A percentile compares a stretch with the other conserved stretches of the same genome.
These are phyloP conservation scores for Hymenochaete sp. DNA, from an alignment of 1,284 basidiomycete species.

Conservation along the genomic window DNA sequence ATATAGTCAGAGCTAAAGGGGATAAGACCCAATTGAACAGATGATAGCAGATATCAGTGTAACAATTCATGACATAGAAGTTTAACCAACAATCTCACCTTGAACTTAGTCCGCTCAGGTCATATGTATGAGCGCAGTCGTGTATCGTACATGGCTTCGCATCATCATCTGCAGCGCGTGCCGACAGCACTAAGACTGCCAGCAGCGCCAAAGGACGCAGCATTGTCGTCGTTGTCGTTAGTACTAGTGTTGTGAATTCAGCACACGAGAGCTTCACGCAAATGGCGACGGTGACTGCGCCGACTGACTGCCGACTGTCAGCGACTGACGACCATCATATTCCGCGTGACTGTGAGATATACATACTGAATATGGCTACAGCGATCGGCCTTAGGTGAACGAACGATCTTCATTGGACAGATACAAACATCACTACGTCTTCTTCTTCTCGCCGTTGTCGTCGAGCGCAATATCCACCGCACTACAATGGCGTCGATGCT, in stretches of 20 bases:
- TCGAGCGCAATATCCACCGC: slow-evolving; percentile 17
- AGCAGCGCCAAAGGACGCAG: slow-evolving; percentile 4
- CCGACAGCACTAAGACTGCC: slow-evolving; percentile 4
- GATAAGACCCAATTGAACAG: not conserved
- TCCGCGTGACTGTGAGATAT: too few relatives aligned
- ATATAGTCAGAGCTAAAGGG: slow-evolving; percentile 51
- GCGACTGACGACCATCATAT: too few relatives aligned
- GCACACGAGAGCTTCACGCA: too few relatives aligned
- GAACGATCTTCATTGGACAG: too few relatives aligned
- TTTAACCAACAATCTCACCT: slow-evolving; percentile 31
- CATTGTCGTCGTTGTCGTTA: slow-evolving; percentile 20
- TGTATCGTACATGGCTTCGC: slow-evolving; percentile 33
- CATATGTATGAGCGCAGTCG: slow-evolving; percentile 45
- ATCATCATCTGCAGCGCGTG: slow-evolving; percentile 18
- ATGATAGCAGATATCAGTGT: not conserved
- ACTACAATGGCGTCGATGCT: slow-evolving; percentile 27
- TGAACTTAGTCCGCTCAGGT: slow-evolving; percentile 49
- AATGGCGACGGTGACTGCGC: not conserved
- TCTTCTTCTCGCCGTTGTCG: slow-evolving; percentile 10
- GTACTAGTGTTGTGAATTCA: too few relatives aligned
- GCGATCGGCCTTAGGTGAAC: too few relatives aligned
- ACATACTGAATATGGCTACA: too few relatives aligned
- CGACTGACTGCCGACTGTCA: not conserved
- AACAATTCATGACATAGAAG: not conserved
- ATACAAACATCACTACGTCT: too few relatives aligned